Base-by-base conservation (phyloP, 2,329 filamentous ascomycete species). In the Phialophora verrucosa region DNA sequence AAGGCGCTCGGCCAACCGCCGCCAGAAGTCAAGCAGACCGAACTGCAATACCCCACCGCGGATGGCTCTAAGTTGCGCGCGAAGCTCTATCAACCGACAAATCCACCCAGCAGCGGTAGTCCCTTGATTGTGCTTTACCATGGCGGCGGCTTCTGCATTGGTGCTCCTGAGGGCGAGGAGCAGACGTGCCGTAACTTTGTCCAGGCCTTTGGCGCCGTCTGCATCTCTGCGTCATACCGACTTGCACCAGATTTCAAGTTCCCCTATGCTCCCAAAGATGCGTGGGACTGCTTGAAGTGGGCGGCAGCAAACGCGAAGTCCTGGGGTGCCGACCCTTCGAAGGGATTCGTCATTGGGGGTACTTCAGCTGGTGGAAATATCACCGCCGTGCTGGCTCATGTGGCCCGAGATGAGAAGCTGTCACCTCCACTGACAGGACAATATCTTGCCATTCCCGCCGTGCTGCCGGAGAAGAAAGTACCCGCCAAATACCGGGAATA, bases 261-360 rank as follows among this genome's bases (percentile, higher is more conserved):
- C 50, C 72, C 72, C 8, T 55, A 64, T 42, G 71, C 70, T n/a
- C 54, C 64, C 23, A 71, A 72, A 38, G 72, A 73, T 60, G 61
- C 63, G 6, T 72, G 69, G 69, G 72, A 73, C 44, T 64, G 66
- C n/a, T 51, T 73, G 49, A 69, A 65, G 54, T 72, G 70, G 70
- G 69, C 69, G 42, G 77, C 77, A 12, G 67, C 74, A 14, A 80
- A 84, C 63, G 79, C 81, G 20, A 66, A 69, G 14, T 65, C 63
- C 42, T 72, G 23, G 62, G 77, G 76, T 7, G 79, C 79, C 10
- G 77, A 83, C 63, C 77, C 80, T 0, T 73, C 74, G 4, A 75
- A 75, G 12, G 83, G 82, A 0, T 84, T 85, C 67, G 66, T 85
- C n/a, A 64, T 84, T 12, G 82, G 82, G 17, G 83, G 84, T 0